Percentiles rank a stretch among this genome's conserved stretches.
Conservation (phyloP, 2,329 filamentous ascomycete genomes). For the Diaporthe australafricana region DNA sequence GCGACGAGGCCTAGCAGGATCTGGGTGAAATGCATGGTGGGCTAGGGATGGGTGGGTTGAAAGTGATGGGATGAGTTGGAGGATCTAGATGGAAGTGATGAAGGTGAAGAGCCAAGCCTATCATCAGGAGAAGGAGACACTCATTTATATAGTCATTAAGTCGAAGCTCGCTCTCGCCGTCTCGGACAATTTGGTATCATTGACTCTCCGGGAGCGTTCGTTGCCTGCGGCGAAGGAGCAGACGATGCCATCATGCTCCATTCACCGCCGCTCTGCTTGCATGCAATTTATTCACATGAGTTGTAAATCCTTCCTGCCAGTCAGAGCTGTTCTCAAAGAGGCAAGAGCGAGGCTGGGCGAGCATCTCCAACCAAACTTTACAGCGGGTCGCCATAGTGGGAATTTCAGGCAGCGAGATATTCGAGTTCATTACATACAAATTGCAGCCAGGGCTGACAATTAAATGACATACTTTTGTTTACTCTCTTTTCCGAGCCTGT, state of each 20-base stretch:
- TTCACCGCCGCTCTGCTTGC: not conserved
- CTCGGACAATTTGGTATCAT: not conserved
- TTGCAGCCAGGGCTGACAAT: not conserved
- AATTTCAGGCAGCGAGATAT: not conserved
- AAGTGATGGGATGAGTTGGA: not conserved
- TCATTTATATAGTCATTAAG: not conserved
- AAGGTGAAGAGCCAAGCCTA: not conserved
- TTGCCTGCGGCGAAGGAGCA: not conserved
- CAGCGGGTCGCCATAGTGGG: not conserved
- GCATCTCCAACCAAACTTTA: not conserved
- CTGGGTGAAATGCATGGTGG: conserved; percentile 1
- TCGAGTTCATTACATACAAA: not conserved
- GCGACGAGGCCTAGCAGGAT: conserved; percentile 4
- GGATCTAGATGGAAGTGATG: not conserved
- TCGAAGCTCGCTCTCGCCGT: not conserved
- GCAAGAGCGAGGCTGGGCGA: not conserved
- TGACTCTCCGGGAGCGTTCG: not conserved
- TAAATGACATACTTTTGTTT: not conserved
- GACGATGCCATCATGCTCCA: not conserved
- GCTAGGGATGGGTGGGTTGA: not conserved
- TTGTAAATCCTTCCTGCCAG: not conserved
- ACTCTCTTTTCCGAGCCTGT: not conserved
- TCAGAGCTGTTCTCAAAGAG: not conserved
- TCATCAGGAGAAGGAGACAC: not conserved
- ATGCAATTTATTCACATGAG: not conserved